Percentiles rank a stretch among this genome's conserved stretches.
Evolutionary conservation across 2,329 filamentous ascomycete genomes (phyloP).

Genomic region (Claviceps sp.): DNA sequence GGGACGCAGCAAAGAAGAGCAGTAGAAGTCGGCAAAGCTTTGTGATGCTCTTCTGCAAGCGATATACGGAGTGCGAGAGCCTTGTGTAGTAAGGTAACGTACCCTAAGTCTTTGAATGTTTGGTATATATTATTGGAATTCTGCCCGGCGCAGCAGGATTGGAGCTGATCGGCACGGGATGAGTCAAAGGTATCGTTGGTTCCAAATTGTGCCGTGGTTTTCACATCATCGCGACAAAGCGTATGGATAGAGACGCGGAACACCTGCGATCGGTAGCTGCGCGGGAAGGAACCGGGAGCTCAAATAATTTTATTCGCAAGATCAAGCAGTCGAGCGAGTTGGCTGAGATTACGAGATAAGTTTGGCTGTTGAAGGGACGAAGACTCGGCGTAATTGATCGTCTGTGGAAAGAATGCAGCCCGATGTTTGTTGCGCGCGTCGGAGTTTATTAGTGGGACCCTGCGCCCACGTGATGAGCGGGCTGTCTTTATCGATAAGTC

Average conservation of each 20-base stretch:
- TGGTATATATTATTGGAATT: not conserved
- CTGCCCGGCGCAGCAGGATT: conserved; percentile 9
- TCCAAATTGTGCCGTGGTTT: conserved; percentile 17
- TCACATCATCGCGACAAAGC: conserved; percentile 26
- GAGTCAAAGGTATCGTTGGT: conserved; percentile 16
- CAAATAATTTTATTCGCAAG: not conserved
- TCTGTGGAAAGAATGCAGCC: conserved; percentile 3
- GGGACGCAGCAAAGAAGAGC: not conserved
- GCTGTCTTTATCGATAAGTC: conserved; percentile 18
- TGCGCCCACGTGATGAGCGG: conserved; percentile 28
- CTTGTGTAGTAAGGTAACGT: not conserved
- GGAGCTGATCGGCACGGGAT: conserved; percentile 15
- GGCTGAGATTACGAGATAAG: not conserved
- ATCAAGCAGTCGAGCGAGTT: not conserved
- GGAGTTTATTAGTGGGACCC: conserved; percentile 23
- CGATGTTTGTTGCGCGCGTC: conserved; percentile 12
- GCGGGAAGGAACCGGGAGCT: not conserved
- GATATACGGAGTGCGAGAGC: not conserved
- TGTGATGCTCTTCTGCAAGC: not conserved
- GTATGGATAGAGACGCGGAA: conserved; percentile 9
- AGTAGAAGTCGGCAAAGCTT: not conserved
- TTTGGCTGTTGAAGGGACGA: conserved; percentile 3
- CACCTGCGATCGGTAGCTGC: not conserved
- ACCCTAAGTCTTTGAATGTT: conserved; percentile 4
- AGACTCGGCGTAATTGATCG: conserved; percentile 5